A percentile compares a stretch with the other conserved stretches of the same genome.
Evolutionary conservation across 1,139 yeast genomes (phyloP).

Genomic region (Diutina neorugosa): DNA sequence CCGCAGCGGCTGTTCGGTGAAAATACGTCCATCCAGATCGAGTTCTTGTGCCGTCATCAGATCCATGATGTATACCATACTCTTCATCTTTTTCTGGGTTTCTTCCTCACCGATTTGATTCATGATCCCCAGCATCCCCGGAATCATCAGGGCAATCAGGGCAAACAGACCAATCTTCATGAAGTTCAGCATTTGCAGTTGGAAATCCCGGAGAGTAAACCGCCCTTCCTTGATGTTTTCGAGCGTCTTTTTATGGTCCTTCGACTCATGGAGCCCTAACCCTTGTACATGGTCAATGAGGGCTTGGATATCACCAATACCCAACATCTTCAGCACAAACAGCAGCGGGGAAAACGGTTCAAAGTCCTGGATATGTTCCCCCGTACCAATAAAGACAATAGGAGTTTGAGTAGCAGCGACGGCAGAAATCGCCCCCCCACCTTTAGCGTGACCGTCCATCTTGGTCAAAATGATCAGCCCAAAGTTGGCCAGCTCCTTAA

Average conservation of each 20-base stretch:
- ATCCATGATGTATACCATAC: slow-evolving; percentile 88
- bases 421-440: slow-evolving; percentile 99
- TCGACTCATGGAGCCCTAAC: slow-evolving; percentile 62
- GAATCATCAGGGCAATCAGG: slow-evolving; percentile 91
- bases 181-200: slow-evolving; percentile 90
- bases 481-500: slow-evolving; percentile 83
- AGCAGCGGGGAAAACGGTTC: slow-evolving; percentile 87
- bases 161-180: slow-evolving; percentile 94
- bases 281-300: slow-evolving; percentile 89
- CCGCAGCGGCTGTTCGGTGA: slow-evolving; percentile 73
- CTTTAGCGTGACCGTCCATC: slow-evolving; percentile 98
- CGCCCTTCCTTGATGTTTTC: slow-evolving; percentile 93
- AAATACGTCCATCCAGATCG: slow-evolving; percentile 79
- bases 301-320: slow-evolving; percentile 93
- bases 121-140: slow-evolving; percentile 81
- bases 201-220: slow-evolving; percentile 83
- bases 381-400: slow-evolving; percentile 94
- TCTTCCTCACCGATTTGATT: slow-evolving; percentile 88
- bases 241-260: slow-evolving; percentile 70
- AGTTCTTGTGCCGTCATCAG: slow-evolving; percentile 91
- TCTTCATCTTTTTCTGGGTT: slow-evolving; percentile 65
- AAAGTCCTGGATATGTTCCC: slow-evolving; percentile 90
- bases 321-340: slow-evolving; percentile 78
- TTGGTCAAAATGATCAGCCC: slow-evolving; percentile 94
- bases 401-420: slow-evolving; percentile 97